These are phyloP conservation scores for Penicillium silybi DNA, from an alignment of 495 filamentous ascomycete genomes.

Conservation along the genomic window DNA sequence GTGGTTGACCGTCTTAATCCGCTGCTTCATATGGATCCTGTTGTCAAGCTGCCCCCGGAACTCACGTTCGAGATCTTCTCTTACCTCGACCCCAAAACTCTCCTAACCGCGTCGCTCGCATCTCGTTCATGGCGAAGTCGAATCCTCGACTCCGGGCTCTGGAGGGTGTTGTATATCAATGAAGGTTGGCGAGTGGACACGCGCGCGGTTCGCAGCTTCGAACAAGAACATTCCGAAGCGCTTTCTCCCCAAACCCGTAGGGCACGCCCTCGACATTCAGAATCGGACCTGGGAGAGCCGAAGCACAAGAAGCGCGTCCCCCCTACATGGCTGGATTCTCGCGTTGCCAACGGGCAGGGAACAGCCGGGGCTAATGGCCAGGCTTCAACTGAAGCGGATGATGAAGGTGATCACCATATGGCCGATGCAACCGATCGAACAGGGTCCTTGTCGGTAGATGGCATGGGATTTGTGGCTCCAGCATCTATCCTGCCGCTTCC, in stretches of 20 bases:
- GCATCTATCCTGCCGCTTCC: slow-evolving; percentile 7
- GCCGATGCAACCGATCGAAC: slow-evolving; percentile 34
- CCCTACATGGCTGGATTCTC: slow-evolving; percentile 38
- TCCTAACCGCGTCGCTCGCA: slow-evolving; percentile 71
- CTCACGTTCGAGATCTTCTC: slow-evolving; percentile 84
- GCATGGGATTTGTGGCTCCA: slow-evolving; percentile 1
- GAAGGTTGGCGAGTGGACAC: slow-evolving; percentile 81
- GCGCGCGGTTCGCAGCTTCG: slow-evolving; percentile 62
- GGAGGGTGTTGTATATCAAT: slow-evolving; percentile 72
- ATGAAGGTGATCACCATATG: slow-evolving; percentile 47
- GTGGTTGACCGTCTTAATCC: slow-evolving; percentile 73
- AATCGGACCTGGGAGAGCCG: slow-evolving; percentile 45
- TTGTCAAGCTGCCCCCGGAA: slow-evolving; percentile 79
- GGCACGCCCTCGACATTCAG: slow-evolving; percentile 37
- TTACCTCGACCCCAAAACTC: slow-evolving; percentile 70
- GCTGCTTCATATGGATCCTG: slow-evolving; percentile 86
- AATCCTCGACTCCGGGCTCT: slow-evolving; percentile 79
- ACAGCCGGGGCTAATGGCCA: slow-evolving; percentile 6
- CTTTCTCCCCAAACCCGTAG: slow-evolving; percentile 42
- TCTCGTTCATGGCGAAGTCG: slow-evolving; percentile 80
- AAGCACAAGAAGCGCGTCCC: slow-evolving; percentile 51
- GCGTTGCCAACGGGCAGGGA: slow-evolving; percentile 13
- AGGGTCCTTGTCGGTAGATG: slow-evolving; percentile 1
- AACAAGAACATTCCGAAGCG: slow-evolving; percentile 51
- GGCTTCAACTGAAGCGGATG: slow-evolving; percentile 38